phyloP scores from a whole-genome alignment of 1,284 basidiomycete genomes.

The Ceratobasidium sp. region DNA sequence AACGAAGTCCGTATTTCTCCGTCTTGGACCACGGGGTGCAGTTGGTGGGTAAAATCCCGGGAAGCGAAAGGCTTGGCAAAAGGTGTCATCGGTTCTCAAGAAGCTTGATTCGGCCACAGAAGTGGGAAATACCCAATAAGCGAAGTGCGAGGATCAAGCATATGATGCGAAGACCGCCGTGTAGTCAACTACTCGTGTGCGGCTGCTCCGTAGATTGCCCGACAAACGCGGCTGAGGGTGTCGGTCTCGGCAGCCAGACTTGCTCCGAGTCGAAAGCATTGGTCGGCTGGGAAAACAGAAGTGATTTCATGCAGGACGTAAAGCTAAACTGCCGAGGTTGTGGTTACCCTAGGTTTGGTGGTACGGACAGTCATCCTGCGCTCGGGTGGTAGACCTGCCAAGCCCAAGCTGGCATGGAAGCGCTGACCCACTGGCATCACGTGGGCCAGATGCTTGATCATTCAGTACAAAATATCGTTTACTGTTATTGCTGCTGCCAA shows the following conservation, averaged over 20 bases:
- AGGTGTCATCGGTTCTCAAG: slow-evolving; percentile 36
- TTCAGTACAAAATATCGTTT: too few species aligned
- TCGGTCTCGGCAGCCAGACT: not conserved
- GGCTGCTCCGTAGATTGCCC: slow-evolving; percentile 42
- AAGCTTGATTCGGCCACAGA: slow-evolving; percentile 12
- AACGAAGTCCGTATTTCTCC: slow-evolving; percentile 31
- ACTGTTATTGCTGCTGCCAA: too few species aligned
- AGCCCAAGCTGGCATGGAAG: too few species aligned
- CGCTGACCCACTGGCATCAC: too few species aligned
- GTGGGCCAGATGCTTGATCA: too few species aligned
- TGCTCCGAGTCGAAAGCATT: slow-evolving; percentile 38
- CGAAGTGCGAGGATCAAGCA: slow-evolving; percentile 16
- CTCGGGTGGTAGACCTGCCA: too few species aligned
- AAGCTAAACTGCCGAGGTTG: slow-evolving; percentile 3
- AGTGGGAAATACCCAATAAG: slow-evolving; percentile 3
- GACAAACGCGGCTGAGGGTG: slow-evolving; percentile 16
- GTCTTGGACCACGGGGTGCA: slow-evolving; percentile 24
- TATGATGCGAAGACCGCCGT: not conserved
- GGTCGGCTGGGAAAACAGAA: slow-evolving; percentile 9
- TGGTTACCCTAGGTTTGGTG: too few species aligned
- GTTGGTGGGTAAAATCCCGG: slow-evolving; percentile 24
- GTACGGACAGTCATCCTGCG: too few species aligned
- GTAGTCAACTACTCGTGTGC: not conserved
- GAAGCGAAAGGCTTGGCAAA: slow-evolving; percentile 33
- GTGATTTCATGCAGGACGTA: not conserved